Conservation (phyloP, 768 basidiomycete genomes). For the Kwoniella dendrophila region DNA sequence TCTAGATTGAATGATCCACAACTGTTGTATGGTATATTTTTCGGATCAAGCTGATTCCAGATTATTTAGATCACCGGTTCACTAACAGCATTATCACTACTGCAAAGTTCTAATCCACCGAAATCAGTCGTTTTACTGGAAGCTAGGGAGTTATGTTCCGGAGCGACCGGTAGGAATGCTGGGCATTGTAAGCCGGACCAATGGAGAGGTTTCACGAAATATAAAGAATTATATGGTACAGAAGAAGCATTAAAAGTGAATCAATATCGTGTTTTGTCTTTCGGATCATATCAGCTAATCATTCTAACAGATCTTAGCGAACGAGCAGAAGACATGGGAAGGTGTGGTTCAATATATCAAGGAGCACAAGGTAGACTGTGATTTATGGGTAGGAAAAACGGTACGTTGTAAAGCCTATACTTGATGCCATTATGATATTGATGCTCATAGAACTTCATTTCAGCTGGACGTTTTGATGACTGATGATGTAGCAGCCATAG, state of each 20-base stretch:
- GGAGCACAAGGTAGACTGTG: slow-evolving; percentile 35
- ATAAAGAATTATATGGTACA: slow-evolving; percentile 20
- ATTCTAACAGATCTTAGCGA: slow-evolving; percentile 24
- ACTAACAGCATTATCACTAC: slow-evolving; percentile 27
- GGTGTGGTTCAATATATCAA: slow-evolving; percentile 30
- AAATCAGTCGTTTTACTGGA: slow-evolving; percentile 68
- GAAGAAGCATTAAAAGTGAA: slow-evolving; percentile 32
- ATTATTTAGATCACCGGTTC: slow-evolving; percentile 23
- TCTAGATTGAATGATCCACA: neutral
- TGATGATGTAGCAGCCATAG: slow-evolving; percentile 36
- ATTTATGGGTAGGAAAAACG: slow-evolving; percentile 45
- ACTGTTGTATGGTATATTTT: neutral
- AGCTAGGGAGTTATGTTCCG: slow-evolving; percentile 64
- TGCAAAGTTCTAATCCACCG: slow-evolving; percentile 31
- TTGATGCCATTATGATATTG: too few species aligned
- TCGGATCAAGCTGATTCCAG: neutral
- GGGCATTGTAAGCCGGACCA: slow-evolving; percentile 44
- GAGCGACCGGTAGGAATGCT: slow-evolving; percentile 66
- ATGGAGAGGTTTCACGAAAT: slow-evolving; percentile 36
- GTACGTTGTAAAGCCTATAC: slow-evolving; percentile 27
- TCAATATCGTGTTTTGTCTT: neutral
- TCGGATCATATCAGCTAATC: neutral
- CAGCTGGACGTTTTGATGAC: slow-evolving; percentile 43
- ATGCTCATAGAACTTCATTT: neutral
- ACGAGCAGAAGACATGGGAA: slow-evolving; percentile 40